Evolutionary conservation across 1,284 basidiomycete genomes (phyloP), one percentile per base, ranked within the genome.

Genomic region (Trametes pubescens): DNA sequence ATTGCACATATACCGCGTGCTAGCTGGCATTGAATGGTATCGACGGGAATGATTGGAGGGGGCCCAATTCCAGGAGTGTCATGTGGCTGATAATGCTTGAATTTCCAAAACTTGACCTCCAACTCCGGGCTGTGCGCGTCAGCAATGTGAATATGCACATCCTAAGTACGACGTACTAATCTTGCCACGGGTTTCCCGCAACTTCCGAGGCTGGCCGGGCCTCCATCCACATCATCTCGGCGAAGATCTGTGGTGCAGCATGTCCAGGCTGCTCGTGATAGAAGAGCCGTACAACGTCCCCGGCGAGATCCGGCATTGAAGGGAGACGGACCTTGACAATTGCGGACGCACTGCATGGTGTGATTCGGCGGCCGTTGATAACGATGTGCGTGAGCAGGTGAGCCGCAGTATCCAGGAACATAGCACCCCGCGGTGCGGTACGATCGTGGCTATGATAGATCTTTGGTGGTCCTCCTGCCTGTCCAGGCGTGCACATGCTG

Each of bases 181-280:
- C 52, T 21, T 13, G 11, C 61, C 60, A 62, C 7, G 53, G 60
- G 34, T 62, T 34, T n/a, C 49, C 53, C 11, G 29, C 44, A n/a
- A 59, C 49, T 2, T 29, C 44, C 6, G 26, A 51, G 5, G 38
- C 16, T 29, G 32, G 35, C 44, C 38, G 22, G 9, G 40, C 55
- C 4, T 26, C 52, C 56, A 65, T 51, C 64, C 64, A 65, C 10
- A 13, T 10, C 55, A 65, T 61, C 44, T 65, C 59, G 5, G 64
- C 64, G 40, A 57, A 65, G 14, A 59, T 47, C 3, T 47, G 60
- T 6, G 54, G 44, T 16, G 21, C 37, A 35, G 38, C 4, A 40
- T 48, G n/a, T 4, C 59, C 64, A 24, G 38, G 16, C 37, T 65
- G 59, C 10, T 10, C 7, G 40, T 62, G 63, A 13, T 62, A 61